Evolutionary conservation across 257 asterid species (phyloP), one percentile per base, ranked within the genome.

Genomic region (Solanum chilense): DNA sequence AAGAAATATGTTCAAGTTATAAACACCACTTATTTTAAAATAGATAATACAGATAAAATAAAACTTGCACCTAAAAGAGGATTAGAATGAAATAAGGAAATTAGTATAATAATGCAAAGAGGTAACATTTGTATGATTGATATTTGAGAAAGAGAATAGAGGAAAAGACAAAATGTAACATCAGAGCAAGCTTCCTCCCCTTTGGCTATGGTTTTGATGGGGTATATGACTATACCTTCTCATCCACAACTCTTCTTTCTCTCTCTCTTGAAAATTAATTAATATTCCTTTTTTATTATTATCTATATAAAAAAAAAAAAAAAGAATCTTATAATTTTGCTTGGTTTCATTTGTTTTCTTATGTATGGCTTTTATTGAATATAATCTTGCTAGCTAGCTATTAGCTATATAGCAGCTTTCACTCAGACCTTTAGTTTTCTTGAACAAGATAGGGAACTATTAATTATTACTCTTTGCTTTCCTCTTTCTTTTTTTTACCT

Each of bases 81-180:
- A 15, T 27, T 33, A 87, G 44, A 56, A 73, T 10, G 71, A 71
- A 62, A 31, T 1, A 42, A 84, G 62, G 70, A 83, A 87, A 33
- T 4, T 52, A 56, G 23, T 21, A 78, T 64, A 76, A 37, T 20
- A 68, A 16, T 75, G 49, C 37, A 74, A 86, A 74, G 35, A 85
- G 82, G 88, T 69, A 58, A 89, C 92, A 92, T 90, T 91, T 87
- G 90, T 91, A 86, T 88, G 86, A 88, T 87, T 80, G 89, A 85
- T 80, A 91, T 87, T 87, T 80, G 89, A 85, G 84, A 91, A 58
- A 89, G 90, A 74, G 81, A 89, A 91, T 95, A 92, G 88, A 91
- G 91, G 86, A 95, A 93, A 92, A 91, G 97, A 95, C 98, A 95
- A 95, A 95, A 37, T 86, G 90, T 87, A 92, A 93, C 96, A 95